Evolutionary conservation across 2,329 filamentous ascomycete species (phyloP), one percentile per base, ranked within the genome.

Genomic region (Neofusicoccum ribis): DNA sequence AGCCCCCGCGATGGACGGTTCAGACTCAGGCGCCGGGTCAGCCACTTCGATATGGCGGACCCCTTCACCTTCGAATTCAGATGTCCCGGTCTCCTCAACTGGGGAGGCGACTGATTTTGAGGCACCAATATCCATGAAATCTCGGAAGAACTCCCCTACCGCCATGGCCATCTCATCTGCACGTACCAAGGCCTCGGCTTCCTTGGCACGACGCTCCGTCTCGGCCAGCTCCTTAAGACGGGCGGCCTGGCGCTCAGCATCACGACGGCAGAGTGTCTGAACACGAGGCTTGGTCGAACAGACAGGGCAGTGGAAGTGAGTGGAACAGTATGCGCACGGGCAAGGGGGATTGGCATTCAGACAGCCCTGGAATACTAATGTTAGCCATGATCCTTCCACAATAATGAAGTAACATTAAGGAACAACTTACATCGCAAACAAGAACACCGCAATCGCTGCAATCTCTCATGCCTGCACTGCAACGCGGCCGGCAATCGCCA

Each of bases 361-460:
- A 60, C 76, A 79, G 72, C 70, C 70, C 75, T 76, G 50, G 36
- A 31, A 54, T 7, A 15, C 15, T 17, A 11, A 27, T 63, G 34
- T 66, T 49, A 59, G 43, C 17, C 44, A 39, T 72, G 72, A 69
- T 59, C 63, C 49, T 14, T 23, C n/a, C 31, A 12, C 27, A 41
- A 9, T 14, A 3, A 39, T 14, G 8, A 12, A 6, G 20, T 20
- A 8, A 37, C 20, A 15, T n/a, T 36, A 43, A 47, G 12, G 5
- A n/a, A 9, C 6, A 46, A 75, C 76, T 73, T 70, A 80, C 78
- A 68, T 79, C 76, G 60, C 78, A 80, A 37, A 80, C 78, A 15
- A 77, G 68, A 4, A 80, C 78, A 12, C 71, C 69, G 66, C 78
- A 80, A 43, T 74, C 76, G 11, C 70, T 69, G 68, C 78, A 80